These are phyloP conservation scores for Myrica gale DNA, from an alignment of 306 rosid genomes.

Conservation along the genomic window DNA sequence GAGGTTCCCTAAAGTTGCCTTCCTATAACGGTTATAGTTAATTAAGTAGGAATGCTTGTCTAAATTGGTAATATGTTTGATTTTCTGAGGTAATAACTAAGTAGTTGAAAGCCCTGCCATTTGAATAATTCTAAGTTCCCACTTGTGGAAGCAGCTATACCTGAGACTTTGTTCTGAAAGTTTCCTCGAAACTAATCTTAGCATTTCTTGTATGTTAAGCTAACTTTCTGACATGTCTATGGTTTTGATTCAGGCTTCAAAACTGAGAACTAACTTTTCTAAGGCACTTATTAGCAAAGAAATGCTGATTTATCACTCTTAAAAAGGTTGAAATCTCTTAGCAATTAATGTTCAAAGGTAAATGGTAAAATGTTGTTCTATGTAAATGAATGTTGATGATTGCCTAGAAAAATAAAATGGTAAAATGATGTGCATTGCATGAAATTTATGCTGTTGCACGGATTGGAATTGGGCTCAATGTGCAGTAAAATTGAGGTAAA, in stretches of 20 bases:
- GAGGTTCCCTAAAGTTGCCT: background rate
- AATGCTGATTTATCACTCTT: background rate
- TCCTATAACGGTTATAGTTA: background rate
- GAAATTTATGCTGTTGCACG: background rate
- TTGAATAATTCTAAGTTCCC: background rate
- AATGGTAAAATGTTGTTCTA: background rate
- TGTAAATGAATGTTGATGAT: too few species aligned
- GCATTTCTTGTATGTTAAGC: background rate
- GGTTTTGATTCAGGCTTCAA: background rate
- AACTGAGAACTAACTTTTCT: background rate
- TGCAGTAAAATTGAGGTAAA: background rate
- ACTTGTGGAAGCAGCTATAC: background rate
- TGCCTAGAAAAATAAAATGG: background rate
- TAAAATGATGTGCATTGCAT: constrained; percentile 4
- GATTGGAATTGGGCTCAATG: background rate
- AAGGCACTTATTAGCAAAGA: background rate
- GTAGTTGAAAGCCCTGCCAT: constrained; percentile 1
- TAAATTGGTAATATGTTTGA: background rate
- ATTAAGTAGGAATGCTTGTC: background rate
- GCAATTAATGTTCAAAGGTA: background rate
- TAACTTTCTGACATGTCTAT: background rate
- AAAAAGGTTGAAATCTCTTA: background rate
- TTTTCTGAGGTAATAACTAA: background rate
- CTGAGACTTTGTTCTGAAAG: background rate
- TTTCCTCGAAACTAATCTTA: background rate